These are phyloP conservation scores for Miamiensis avidus DNA, from an alignment of 169 alveolate species.

Conservation along the genomic window DNA sequence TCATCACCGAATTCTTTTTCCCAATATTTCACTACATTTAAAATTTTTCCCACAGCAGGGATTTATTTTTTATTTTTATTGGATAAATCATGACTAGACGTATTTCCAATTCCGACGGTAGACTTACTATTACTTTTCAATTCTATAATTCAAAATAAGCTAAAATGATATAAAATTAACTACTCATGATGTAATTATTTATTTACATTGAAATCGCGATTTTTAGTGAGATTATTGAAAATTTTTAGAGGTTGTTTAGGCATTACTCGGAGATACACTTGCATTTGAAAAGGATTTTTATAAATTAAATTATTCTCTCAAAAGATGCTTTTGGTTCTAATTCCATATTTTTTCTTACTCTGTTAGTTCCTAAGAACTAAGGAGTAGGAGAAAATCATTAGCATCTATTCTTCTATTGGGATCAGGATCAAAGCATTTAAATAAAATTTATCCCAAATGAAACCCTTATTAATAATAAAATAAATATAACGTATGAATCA, in stretches of 20 bases:
- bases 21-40: background rate
- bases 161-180: too few species aligned
- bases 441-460: conserved; percentile 8
- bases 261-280: too few species aligned
- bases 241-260: too few species aligned
- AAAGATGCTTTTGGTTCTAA: too few species aligned
- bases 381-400: conserved; percentile 1
- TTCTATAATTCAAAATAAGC: too few species aligned
- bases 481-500: background rate
- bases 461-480: conserved; percentile 6
- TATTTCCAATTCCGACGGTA: background rate
- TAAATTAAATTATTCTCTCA: too few species aligned
- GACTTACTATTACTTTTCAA: too few species aligned
- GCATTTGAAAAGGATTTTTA: too few species aligned
- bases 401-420: conserved; percentile 1
- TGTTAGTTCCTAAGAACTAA: conserved; percentile 5
- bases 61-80: too few species aligned
- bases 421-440: background rate
- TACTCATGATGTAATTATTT: too few species aligned
- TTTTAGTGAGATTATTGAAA: background rate
- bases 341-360: conserved; percentile 11
- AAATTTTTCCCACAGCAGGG: background rate
- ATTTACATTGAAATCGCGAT: background rate
- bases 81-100: too few species aligned
- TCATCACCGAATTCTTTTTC: background rate